Conservation (phyloP, 768 basidiomycete species). For the Xerocomus brunneocitrinus region DNA sequence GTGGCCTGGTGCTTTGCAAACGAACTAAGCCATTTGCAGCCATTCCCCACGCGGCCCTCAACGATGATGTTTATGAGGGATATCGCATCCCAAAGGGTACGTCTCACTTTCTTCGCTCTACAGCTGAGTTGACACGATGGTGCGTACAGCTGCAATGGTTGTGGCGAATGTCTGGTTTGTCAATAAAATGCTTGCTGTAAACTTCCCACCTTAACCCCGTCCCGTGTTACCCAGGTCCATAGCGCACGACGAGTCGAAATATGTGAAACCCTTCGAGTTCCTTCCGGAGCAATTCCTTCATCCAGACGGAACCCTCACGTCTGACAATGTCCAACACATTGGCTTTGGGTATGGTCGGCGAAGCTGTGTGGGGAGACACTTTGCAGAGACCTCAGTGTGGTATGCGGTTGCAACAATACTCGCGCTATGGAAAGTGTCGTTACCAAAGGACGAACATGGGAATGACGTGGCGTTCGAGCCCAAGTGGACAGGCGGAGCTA, state of each 20-base stretch:
- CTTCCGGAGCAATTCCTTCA: constrained; percentile 27
- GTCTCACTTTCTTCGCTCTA: too few relatives aligned
- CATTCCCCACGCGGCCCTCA: constrained; percentile 3
- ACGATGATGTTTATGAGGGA: constrained; percentile 18
- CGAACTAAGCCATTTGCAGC: not conserved
- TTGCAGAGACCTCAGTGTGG: constrained; percentile 15
- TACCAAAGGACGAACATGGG: constrained; percentile 10
- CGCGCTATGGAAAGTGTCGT: constrained; percentile 10
- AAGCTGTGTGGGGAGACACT: constrained; percentile 17
- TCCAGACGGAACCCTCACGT: constrained; percentile 10
- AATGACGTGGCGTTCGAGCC: constrained; percentile 6
- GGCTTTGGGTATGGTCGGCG: constrained; percentile 23
- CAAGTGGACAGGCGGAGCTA: constrained; percentile 11
- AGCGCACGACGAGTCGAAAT: constrained; percentile 25
- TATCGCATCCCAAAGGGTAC: constrained; percentile 38
- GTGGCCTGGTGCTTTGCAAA: not conserved
- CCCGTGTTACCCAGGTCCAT: constrained; percentile 11
- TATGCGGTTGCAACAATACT: constrained; percentile 14
- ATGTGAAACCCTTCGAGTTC: constrained; percentile 35
- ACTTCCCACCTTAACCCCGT: not conserved
- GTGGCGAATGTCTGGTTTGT: constrained; percentile 28
- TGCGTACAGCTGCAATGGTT: constrained; percentile 13
- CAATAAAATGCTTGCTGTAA: not conserved
- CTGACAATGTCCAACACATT: constrained; percentile 9
- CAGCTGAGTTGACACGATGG: not conserved